A percentile compares a stretch with the other conserved stretches of the same genome.
These are phyloP conservation scores for Penicillium parvum DNA, from an alignment of 495 filamentous ascomycete genomes.

Conservation along the genomic window DNA sequence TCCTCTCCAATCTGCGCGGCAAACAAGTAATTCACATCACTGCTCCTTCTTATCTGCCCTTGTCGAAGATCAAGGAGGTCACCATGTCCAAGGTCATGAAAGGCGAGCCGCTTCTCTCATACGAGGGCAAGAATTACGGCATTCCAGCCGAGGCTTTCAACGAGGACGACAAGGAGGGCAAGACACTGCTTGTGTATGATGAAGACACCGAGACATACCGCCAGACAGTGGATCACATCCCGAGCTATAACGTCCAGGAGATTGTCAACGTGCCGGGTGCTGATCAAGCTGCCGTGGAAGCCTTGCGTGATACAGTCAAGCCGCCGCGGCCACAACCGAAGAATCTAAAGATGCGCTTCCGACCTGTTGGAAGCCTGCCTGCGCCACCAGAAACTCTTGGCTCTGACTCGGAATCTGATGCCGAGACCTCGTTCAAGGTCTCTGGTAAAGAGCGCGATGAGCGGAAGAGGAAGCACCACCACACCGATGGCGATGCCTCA, in stretches of 20 bases:
- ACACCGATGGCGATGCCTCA: slow-evolving; percentile 32
- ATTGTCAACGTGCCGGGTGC: slow-evolving; percentile 31
- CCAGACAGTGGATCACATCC: slow-evolving; percentile 30
- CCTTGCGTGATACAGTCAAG: slow-evolving; percentile 36
- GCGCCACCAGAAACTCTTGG: slow-evolving; percentile 45
- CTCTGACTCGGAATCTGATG: slow-evolving; percentile 44
- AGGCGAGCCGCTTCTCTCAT: slow-evolving; percentile 38
- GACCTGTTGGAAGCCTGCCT: slow-evolving; percentile 48
- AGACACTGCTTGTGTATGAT: slow-evolving; percentile 37
- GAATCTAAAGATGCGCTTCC: slow-evolving; percentile 57
- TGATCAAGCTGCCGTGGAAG: slow-evolving; percentile 27
- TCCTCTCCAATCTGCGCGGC: slow-evolving; percentile 38
- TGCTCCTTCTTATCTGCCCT: slow-evolving; percentile 39
- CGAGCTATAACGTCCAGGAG: slow-evolving; percentile 45
- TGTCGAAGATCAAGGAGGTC: slow-evolving; percentile 43
- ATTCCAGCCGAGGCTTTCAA: slow-evolving; percentile 40
- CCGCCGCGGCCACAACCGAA: slow-evolving; percentile 51
- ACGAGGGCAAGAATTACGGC: slow-evolving; percentile 40
- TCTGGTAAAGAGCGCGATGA: slow-evolving; percentile 31
- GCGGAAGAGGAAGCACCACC: slow-evolving; percentile 39
- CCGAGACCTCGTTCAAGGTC: slow-evolving; percentile 37
- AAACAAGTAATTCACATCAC: slow-evolving; percentile 45
- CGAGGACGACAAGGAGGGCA: slow-evolving; percentile 29
- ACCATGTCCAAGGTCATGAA: slow-evolving; percentile 37
- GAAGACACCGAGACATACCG: slow-evolving; percentile 30